Evolutionary conservation across 1,139 yeast genomes (phyloP).

Genomic region (Pneumocystis murina): DNA sequence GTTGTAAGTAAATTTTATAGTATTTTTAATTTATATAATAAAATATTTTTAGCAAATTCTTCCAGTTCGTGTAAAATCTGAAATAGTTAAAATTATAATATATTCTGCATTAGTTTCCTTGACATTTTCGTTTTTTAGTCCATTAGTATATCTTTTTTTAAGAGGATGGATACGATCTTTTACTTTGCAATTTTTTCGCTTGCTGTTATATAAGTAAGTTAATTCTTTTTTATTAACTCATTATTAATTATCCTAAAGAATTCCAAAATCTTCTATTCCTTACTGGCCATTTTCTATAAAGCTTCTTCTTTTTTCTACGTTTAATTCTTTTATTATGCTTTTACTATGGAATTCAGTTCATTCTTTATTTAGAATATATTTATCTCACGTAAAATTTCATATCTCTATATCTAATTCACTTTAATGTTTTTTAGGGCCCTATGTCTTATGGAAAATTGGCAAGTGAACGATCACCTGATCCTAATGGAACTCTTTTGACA

Average conservation of each 20-base stretch:
- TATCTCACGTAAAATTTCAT: constrained; percentile 27
- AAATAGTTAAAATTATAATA: constrained; percentile 4
- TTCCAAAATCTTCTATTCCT: constrained; percentile 7
- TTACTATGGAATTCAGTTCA: constrained; percentile 49
- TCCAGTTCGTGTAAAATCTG: constrained; percentile 1
- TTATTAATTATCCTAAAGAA: constrained; percentile 12
- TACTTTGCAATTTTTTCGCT: constrained; percentile 20
- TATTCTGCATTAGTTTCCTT: constrained; percentile 10
- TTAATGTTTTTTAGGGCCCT: constrained; percentile 43
- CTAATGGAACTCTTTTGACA: constrained; percentile 54
- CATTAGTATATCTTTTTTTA: constrained; percentile 34
- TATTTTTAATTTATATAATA: background rate
- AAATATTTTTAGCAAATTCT: background rate
- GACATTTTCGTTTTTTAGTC: constrained; percentile 20
- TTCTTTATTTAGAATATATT: constrained; percentile 52
- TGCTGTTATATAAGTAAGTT: constrained; percentile 14
- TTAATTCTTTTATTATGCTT: constrained; percentile 30
- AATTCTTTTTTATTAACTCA: background rate
- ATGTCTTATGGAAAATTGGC: constrained; percentile 57
- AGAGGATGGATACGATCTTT: constrained; percentile 36
- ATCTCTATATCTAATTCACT: background rate
- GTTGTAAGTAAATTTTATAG: background rate
- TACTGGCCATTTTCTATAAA: constrained; percentile 29
- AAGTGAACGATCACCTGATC: constrained; percentile 53
- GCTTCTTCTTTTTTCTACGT: constrained; percentile 27